phyloP scores from a whole-genome alignment of 202 grass and related monocot species.

The Setaria viridis region DNA sequence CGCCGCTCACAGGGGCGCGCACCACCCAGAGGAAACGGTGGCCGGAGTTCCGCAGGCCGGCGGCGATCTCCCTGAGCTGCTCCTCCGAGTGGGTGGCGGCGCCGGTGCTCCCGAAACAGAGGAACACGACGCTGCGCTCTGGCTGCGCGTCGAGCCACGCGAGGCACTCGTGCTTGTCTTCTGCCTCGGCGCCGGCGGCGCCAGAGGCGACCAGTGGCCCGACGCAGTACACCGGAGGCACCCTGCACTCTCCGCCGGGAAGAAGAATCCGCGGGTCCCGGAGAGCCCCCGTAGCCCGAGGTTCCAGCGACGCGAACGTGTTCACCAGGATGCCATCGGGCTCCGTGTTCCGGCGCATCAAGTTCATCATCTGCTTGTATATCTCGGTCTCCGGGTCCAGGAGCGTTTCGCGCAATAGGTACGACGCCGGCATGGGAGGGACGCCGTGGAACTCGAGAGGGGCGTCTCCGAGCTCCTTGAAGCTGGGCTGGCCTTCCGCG shows the following conservation, averaged over 20 bases:
- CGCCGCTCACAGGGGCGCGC: neutral
- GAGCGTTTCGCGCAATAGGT: neutral
- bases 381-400: constrained; percentile 10
- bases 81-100: constrained; percentile 11
- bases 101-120: constrained; percentile 67
- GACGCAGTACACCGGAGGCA: constrained; percentile 56
- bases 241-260: neutral
- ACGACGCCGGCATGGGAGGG: neutral
- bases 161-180: constrained; percentile 49
- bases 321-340: constrained; percentile 52
- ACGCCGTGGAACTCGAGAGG: constrained; percentile 22
- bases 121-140: constrained; percentile 61
- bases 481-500: constrained; percentile 7
- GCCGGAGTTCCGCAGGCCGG: constrained; percentile 51
- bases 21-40: constrained; percentile 73
- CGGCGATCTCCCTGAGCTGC: constrained; percentile 58
- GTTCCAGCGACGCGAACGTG: constrained; percentile 62
- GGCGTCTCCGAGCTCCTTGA: constrained; percentile 41
- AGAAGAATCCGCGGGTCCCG: constrained; percentile 1
- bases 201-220: constrained; percentile 46
- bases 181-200: neutral
- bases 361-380: neutral
- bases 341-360: constrained; percentile 15
- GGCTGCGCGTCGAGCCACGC: constrained; percentile 70
- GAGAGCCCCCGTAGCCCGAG: constrained; percentile 42